Percentiles rank a stretch among this genome's conserved stretches.
These are phyloP conservation scores for Aspergillus amoenus DNA, from an alignment of 2,329 filamentous ascomycete genomes.

Conservation along the genomic window DNA sequence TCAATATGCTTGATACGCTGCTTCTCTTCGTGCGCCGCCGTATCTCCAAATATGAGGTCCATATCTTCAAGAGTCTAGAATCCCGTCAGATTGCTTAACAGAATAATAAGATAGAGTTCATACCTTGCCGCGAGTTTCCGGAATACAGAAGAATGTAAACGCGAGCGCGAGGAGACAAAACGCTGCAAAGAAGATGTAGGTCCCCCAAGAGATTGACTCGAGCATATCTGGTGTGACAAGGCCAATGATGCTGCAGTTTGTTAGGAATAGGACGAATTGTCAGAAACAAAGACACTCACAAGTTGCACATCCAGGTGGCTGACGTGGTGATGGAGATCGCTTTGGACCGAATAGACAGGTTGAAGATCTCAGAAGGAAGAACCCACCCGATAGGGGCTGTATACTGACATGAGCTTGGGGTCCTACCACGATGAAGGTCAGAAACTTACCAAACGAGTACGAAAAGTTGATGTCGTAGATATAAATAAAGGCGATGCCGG, in stretches of 20 bases:
- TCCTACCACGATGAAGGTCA: too few relatives aligned
- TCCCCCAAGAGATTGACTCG: constrained; percentile 36
- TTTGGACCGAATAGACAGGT: constrained; percentile 38
- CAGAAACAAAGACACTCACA: constrained; percentile 21
- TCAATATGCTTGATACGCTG: constrained; percentile 41
- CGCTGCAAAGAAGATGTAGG: constrained; percentile 42
- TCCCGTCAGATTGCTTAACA: background rate
- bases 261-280: background rate
- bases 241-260: constrained; percentile 31
- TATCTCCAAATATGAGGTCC: constrained; percentile 49
- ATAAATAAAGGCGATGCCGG: constrained; percentile 39
- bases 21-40: constrained; percentile 38
- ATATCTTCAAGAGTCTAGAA: constrained; percentile 55
- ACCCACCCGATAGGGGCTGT: constrained; percentile 40
- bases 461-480: constrained; percentile 41
- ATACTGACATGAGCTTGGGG: background rate
- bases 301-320: constrained; percentile 42
- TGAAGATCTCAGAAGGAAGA: constrained; percentile 42
- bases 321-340: constrained; percentile 41
- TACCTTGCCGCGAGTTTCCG: constrained; percentile 39
- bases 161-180: constrained; percentile 36
- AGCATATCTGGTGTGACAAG: constrained; percentile 41
- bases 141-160: constrained; percentile 37
- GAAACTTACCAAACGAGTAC: constrained; percentile 35
- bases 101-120: background rate